Base-by-base conservation (phyloP, 2,329 filamentous ascomycete genomes). In the Raffaelea ambrosiae region DNA sequence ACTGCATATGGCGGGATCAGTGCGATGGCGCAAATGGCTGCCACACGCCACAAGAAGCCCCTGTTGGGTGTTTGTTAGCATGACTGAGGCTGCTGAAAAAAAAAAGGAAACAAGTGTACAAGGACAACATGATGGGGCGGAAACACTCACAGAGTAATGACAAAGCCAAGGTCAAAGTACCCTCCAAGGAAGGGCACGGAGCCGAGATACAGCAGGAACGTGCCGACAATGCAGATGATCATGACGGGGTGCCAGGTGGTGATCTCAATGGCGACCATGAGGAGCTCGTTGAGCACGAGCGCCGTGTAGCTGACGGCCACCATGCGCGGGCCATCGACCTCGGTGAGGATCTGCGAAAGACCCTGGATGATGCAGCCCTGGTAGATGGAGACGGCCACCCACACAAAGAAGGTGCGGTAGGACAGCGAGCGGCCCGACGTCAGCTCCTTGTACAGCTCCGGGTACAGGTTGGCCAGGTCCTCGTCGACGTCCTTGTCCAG, bases 231-330 rank as follows among this genome's bases (percentile, higher is more conserved):
- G 55, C 77, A 84, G 45, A 87, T 69, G 47, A 95, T 83, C 90
- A 97, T 97, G 53, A 91, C 74, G 36, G 85, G 85, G 65, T 97
- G 93, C 93, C 93, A 98, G 0, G 93, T 98, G 3, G 88, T 95
- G 57, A 98, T 87, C 62, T 95, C 87, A 50, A 95, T 88, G 3
- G 90, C 91, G 3, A 97, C 93, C 94, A 98, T 98, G 57, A 94
- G 78, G 51, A 98, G 77, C 63, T 98, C 93, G 64, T 97, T 98
- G 52, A 97, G 71, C 5, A 98, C 82, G 3, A 98, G 78, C 1
- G 89, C 88, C 0, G 91, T 94, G 62, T 95, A 98, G 49, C 84
- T 89, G 41, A 98, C 87, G 21, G 86, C 81, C 47, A 97, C 87
- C 83, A 98, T 95, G 51, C 71, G 73, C 13, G 76, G 72, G 1